Conservation (phyloP, 495 filamentous ascomycete genomes). For the Tuber brumale region DNA sequence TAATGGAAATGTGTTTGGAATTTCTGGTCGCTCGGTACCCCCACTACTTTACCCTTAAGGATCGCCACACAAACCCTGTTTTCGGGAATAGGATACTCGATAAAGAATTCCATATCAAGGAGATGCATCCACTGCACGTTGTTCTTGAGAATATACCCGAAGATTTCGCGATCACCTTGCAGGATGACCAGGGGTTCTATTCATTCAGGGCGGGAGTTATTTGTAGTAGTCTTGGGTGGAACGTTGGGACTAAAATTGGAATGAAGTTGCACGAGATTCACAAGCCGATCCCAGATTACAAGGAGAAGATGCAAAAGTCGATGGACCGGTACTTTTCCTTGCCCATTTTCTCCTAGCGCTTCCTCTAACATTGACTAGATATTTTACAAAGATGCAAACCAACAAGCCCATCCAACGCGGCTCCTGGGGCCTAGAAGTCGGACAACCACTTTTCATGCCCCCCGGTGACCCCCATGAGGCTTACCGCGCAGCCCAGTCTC, state of each 20-base stretch:
- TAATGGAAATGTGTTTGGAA: constrained; percentile 84
- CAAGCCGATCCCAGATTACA: constrained; percentile 72
- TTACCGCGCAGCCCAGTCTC: constrained; percentile 53
- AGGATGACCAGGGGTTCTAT: constrained; percentile 66
- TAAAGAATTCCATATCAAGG: constrained; percentile 56
- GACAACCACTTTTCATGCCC: constrained; percentile 70
- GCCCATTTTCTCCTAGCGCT: neutral
- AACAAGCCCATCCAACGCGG: constrained; percentile 75
- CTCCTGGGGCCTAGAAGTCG: constrained; percentile 80
- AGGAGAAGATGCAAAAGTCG: constrained; percentile 80
- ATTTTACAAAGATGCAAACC: constrained; percentile 70
- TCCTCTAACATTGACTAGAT: constrained; percentile 46
- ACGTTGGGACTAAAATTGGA: constrained; percentile 67
- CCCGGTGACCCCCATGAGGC: constrained; percentile 63
- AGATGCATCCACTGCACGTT: constrained; percentile 62
- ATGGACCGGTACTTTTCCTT: constrained; percentile 64
- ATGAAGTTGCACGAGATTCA: constrained; percentile 69
- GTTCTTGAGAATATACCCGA: constrained; percentile 80
- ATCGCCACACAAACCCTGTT: constrained; percentile 10
- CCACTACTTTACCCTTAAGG: constrained; percentile 62
- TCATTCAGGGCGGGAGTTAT: constrained; percentile 71
- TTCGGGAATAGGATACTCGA: constrained; percentile 68
- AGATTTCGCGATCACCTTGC: constrained; percentile 76
- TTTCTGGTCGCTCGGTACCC: constrained; percentile 76
- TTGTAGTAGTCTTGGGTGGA: constrained; percentile 78